Evolutionary conservation across 129 eudicot genomes (phyloP), one percentile per base, ranked within the genome.

Genomic region (Rutidosis leptorrhynchoides): DNA sequence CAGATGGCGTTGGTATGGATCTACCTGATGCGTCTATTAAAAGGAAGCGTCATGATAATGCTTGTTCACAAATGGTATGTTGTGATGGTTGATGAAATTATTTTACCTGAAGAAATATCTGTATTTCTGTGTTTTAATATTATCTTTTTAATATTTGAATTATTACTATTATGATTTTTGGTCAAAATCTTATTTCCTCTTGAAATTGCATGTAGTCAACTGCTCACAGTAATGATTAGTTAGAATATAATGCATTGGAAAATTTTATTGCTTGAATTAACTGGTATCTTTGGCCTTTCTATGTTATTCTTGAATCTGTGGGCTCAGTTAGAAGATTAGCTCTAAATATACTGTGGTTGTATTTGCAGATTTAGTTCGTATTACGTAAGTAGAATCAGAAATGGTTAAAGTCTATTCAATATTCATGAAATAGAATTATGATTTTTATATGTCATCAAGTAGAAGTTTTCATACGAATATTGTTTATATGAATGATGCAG

Each of bases 401-500:
- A 53, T 58, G 8, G 35, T 53, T 22, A 10, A 63, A 22, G 19
- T 33, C 29, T 29, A 67, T 51, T 53, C 19, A 35, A 6, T 56
- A 42, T 66, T 49, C 65, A 37, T 37, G 64, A 42, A 10, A n/a
- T 69, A 69, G 54, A 55, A 24, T 26, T 35, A 55, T 56, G 73
- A 23, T 56, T 56, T 51, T 54, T 14, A 49, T 17, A 52, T 21
- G 25, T 60, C 14, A 59, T 19, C 2, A 17, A 43, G 22, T 63
- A 46, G 26, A 62, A 26, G 35, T 55, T 70, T 26, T 48, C 6
- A 40, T 74, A 57, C 33, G 23, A 42, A 69, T 59, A 21, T 27
- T 59, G 70, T 64, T 58, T 66, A 48, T 9, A 48, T 51, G 57
- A 20, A 20, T 72, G 14, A 22, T 77, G 63, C 77, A 91, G 97